phyloP scores from a whole-genome alignment of 148 eudicot genomes.

The Camellia japonica region DNA sequence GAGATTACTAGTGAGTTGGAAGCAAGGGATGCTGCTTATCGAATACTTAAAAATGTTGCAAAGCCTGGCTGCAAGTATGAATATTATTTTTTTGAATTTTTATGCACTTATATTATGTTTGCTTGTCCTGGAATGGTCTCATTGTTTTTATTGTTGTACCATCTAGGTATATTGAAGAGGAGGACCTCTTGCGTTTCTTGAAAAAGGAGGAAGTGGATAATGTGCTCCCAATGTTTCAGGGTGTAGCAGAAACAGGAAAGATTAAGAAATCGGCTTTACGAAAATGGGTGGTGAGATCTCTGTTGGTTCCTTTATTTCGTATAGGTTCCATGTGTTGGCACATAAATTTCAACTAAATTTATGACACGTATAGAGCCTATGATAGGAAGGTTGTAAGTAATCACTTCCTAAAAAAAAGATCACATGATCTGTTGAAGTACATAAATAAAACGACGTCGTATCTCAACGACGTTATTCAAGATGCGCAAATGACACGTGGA shows the following conservation, averaged over 20 bases:
- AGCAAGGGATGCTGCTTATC: conserved; percentile 63
- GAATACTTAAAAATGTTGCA: conserved; percentile 67
- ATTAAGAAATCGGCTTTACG: conserved; percentile 62
- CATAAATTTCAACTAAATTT: no score
- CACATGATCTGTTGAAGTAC: no score
- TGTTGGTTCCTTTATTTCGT: background rate
- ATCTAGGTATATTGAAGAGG: conserved; percentile 68
- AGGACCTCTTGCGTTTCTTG: conserved; percentile 72
- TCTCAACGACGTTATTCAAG: no score
- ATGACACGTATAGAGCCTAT: no score
- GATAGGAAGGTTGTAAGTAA: no score
- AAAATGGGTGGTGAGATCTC: conserved; percentile 76
- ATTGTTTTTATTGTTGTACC: background rate
- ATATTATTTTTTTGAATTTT: background rate
- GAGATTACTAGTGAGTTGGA: conserved; percentile 75
- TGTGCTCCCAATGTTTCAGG: conserved; percentile 62
- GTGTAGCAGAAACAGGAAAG: conserved; percentile 60
- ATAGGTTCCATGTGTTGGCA: no score
- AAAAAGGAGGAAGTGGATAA: conserved; percentile 63
- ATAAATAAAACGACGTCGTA: no score
- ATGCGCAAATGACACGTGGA: no score
- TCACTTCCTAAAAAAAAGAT: no score
- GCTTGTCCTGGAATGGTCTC: background rate
- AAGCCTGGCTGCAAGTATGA: conserved; percentile 57
- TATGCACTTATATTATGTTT: background rate